These are phyloP conservation scores for Fusarium veterinarium DNA, from an alignment of 2,329 filamentous ascomycete genomes.

Conservation along the genomic window DNA sequence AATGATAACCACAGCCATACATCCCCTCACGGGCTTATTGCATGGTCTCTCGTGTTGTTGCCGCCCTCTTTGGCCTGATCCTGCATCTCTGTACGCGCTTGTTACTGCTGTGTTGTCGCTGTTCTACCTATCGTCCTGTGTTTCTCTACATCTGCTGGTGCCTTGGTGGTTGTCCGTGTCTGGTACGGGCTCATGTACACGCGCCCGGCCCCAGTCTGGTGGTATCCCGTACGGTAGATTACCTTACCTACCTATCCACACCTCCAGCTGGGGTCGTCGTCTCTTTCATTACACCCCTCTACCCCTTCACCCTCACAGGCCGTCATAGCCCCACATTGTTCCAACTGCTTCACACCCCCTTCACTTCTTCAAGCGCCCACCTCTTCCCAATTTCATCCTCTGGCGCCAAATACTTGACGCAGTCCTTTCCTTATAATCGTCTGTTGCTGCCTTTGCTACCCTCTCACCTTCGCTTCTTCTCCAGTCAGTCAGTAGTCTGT, in stretches of 20 bases:
- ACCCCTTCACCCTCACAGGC: slow-evolving; percentile 36
- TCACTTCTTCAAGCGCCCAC: slow-evolving; percentile 43
- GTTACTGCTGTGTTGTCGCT: slow-evolving; percentile 15
- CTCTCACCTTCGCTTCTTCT: slow-evolving; percentile 34
- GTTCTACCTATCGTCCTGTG: slow-evolving; percentile 4
- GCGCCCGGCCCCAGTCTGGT: slow-evolving; percentile 40
- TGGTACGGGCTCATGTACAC: slow-evolving; percentile 37
- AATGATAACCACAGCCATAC: slow-evolving; percentile 13
- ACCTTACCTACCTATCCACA: slow-evolving; percentile 22
- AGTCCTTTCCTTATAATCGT: slow-evolving; percentile 46
- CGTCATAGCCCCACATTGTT: slow-evolving; percentile 40
- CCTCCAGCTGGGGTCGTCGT: slow-evolving; percentile 29
- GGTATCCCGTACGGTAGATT: slow-evolving; percentile 33
- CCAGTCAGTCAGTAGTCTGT: slow-evolving; percentile 44
- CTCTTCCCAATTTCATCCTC: slow-evolving; percentile 39
- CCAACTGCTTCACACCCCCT: slow-evolving; percentile 42
- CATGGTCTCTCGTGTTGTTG: slow-evolving; percentile 34
- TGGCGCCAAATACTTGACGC: slow-evolving; percentile 46
- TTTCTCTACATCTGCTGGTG: slow-evolving; percentile 27
- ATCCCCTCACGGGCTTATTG: slow-evolving; percentile 27
- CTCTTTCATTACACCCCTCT: slow-evolving; percentile 25
- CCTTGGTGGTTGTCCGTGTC: slow-evolving; percentile 22
- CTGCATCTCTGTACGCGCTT: slow-evolving; percentile 36
- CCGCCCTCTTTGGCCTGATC: slow-evolving; percentile 27
- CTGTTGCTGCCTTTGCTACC: slow-evolving; percentile 41